A percentile compares a stretch with the other conserved stretches of the same genome.
Conservation (phyloP, 306 rosid genomes). For the Morella rubra region DNA sequence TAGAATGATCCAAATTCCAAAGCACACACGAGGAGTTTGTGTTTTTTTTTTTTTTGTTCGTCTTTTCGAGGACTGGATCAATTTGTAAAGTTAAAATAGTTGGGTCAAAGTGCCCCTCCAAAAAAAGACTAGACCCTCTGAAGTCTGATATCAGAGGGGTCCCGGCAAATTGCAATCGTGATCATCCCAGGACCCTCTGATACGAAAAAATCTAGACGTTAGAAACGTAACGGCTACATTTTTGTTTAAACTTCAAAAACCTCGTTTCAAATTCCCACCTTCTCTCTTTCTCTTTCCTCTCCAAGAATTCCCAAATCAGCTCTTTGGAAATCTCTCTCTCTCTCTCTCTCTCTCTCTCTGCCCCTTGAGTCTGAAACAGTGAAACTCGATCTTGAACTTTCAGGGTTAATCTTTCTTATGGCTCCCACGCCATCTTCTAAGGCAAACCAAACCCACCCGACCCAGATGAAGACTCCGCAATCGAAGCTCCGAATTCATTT, state of each 20-base stretch:
- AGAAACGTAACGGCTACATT: conserved; percentile 73
- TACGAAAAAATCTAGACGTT: conserved; percentile 47
- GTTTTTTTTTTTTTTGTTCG: too few species aligned
- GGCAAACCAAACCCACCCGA: conserved; percentile 44
- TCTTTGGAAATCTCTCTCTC: conserved; percentile 23
- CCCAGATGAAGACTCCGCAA: conserved; percentile 65
- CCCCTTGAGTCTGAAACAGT: conserved; percentile 20
- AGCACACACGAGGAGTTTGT: too few species aligned
- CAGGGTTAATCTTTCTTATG: conserved; percentile 39
- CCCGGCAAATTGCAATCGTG: background rate
- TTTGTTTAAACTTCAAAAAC: conserved; percentile 37
- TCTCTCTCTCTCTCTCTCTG: conserved; percentile 15
- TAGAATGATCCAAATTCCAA: too few species aligned
- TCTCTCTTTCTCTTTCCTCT: conserved; percentile 5
- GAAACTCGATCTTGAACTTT: conserved; percentile 45
- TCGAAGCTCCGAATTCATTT: conserved; percentile 82
- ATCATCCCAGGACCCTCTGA: background rate
- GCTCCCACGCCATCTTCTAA: conserved; percentile 96
- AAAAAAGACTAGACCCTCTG: too few species aligned
- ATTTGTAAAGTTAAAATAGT: too few species aligned
- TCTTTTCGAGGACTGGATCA: too few species aligned
- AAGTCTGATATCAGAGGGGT: too few species aligned
- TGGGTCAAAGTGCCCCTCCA: too few species aligned
- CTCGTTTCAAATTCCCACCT: conserved; percentile 20
- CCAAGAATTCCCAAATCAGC: conserved; percentile 8